Base-by-base conservation (phyloP, 768 basidiomycete species). In the Tricholoma sp. region DNA sequence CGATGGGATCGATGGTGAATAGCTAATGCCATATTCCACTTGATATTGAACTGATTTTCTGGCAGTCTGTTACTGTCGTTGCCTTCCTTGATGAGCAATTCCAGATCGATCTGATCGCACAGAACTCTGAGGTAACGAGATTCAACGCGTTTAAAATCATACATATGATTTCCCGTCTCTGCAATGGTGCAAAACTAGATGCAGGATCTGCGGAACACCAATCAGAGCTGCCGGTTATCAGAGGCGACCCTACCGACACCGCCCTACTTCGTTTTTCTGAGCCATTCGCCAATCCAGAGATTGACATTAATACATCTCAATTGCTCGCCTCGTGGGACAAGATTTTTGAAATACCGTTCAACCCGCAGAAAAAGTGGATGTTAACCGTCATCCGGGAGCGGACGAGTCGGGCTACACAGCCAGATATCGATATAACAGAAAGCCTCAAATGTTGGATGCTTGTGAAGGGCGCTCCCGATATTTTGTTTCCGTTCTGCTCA, bases 231-330 rank as follows among this genome's bases (percentile, higher is more conserved):
- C 62, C 63, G 6, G 60, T 58, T 7, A 63, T 80, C 39, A 78
- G 75, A 42, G 84, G 83, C 4, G 83, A 85, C 63, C 81, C 83
- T 3, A 86, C 83, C 1, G 79, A 79, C 76, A 74, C 77, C 11
- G 84, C 81, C 2, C 74, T 85, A 12, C 67, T 86, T 15, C 72
- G 78, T 6, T 85, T 84, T 61, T 63, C 77, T 5, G 75, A 80
- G 50, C 58, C 61, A 12, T 57, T 75, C 29, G 11, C 60, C 2
- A 63, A 65, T 8, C 68, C 67, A 4, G 67, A 48, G 17, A 48
- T 48, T 12, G 47, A n/a, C n/a, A n/a, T 48, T 12, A 12, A 48
- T n/a, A 48, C 47, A 11, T 31, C 47, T n/a, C 47, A 48, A n/a
- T n/a, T 48, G 10, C 47, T 48, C 15, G 47, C 47, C 0, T 48